Conservation (phyloP, 2,329 filamentous ascomycete species). For the Cercospora sesami region DNA sequence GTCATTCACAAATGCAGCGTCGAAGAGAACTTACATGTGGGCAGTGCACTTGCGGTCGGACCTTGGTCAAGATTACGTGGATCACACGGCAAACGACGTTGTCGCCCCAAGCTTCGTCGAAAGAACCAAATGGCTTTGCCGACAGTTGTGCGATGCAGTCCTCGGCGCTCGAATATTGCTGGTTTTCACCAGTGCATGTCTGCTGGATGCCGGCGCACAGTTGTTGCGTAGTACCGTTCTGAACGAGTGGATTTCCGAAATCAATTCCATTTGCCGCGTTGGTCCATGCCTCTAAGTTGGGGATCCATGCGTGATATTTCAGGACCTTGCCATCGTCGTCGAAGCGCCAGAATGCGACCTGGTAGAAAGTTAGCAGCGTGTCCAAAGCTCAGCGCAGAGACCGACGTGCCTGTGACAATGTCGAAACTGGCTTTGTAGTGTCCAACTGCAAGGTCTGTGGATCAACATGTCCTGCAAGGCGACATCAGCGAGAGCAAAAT, state of each 20-base stretch:
- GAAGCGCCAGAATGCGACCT: constrained; percentile 51
- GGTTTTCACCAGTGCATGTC: constrained; percentile 42
- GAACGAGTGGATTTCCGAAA: constrained; percentile 33
- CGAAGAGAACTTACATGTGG: constrained; percentile 30
- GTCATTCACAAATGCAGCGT: constrained; percentile 15
- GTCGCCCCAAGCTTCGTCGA: constrained; percentile 48
- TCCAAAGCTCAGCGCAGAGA: not conserved
- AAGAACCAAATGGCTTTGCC: constrained; percentile 43
- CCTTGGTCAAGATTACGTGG: constrained; percentile 42
- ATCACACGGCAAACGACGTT: constrained; percentile 48
- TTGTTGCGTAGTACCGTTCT: constrained; percentile 35
- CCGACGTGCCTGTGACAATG: constrained; percentile 23
- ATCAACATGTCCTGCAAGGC: constrained; percentile 7
- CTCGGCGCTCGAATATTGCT: constrained; percentile 38
- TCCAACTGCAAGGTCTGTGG: constrained; percentile 20
- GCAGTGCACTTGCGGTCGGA: constrained; percentile 36
- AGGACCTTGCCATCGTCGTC: constrained; percentile 47
- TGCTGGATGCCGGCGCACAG: constrained; percentile 42
- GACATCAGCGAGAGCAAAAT: not conserved
- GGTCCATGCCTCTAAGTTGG: constrained; percentile 45
- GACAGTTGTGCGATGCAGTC: constrained; percentile 41
- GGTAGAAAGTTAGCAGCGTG: not conserved
- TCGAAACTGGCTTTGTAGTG: constrained; percentile 13
- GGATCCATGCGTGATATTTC: constrained; percentile 50
- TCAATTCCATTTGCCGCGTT: constrained; percentile 30